These are phyloP conservation scores for Apophysomyces trapeziformis DNA, from an alignment of 371 early-diverging fungal species.

Conservation along the genomic window DNA sequence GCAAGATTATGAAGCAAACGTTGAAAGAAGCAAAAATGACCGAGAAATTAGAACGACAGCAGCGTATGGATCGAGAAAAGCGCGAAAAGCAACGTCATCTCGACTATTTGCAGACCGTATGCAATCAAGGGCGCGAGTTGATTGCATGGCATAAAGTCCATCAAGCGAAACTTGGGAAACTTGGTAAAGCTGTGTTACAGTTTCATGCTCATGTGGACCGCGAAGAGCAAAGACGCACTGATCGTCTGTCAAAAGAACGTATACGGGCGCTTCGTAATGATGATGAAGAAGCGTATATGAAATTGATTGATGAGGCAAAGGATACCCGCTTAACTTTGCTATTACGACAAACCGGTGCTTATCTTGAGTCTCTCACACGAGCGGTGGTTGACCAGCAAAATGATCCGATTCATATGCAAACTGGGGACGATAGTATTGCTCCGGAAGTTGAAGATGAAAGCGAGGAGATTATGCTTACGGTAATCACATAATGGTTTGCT, in stretches of 20 bases:
- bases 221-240: constrained; percentile 87
- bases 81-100: constrained; percentile 82
- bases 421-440: constrained; percentile 34
- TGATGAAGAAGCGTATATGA: constrained; percentile 95
- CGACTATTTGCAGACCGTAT: constrained; percentile 75
- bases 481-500: constrained; percentile 11
- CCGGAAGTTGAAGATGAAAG: constrained; percentile 61
- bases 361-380: constrained; percentile 77
- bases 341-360: constrained; percentile 86
- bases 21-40: constrained; percentile 86
- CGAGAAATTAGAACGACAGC: constrained; percentile 88
- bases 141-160: constrained; percentile 72
- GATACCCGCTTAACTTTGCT: constrained; percentile 92
- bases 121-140: constrained; percentile 78
- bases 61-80: constrained; percentile 85
- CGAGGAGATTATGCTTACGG: constrained; percentile 50
- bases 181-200: constrained; percentile 78
- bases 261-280: constrained; percentile 89
- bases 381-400: constrained; percentile 82
- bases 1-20: constrained; percentile 86
- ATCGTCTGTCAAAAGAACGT: constrained; percentile 89
- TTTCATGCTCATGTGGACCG: constrained; percentile 84
- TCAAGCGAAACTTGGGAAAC: constrained; percentile 66
- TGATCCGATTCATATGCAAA: constrained; percentile 54
- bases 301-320: constrained; percentile 92